Evolutionary conservation across 2,329 filamentous ascomycete species (phyloP), one percentile per base, ranked within the genome.

Genomic region (Endoconidiophora laricicola): DNA sequence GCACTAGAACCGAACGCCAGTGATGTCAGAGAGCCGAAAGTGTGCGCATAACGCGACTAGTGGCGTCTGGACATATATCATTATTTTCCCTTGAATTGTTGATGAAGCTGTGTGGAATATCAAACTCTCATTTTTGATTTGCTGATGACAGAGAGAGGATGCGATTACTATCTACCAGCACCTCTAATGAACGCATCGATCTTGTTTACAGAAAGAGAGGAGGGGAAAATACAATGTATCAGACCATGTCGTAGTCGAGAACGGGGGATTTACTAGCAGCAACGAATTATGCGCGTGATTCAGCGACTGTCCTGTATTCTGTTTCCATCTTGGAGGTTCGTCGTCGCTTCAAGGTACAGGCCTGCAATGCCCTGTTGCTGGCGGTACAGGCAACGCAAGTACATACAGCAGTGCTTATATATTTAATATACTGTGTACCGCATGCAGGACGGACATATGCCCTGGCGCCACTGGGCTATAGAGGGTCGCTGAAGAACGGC

Each of bases 311-410:
- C 29, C 29, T 37, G 29, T 36, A 10, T 18, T 37, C 7, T 10
- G n/a, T 26, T 38, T 14, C 14, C 18, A 23, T 36, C 3, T n/a
- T 14, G n/a, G 44, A 46, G 12, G 23, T 29, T 33, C 20, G 55
- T 60, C 58, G 55, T 43, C 53, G 26, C 44, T 48, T 52, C 46
- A 50, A 50, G 36, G 49, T 50, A 44, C 43, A 50, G 26, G 38
- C 49, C 44, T 23, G 41, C 20, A 20, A 36, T 29, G 44, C 37
- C 42, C 38, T 38, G 39, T 50, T 39, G 44, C 33, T 12, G 44
- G 6, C 26, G 18, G 18, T 50, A 50, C 44, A 36, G 46, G 12
- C 29, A 9, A 6, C 9, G 9, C 16, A 46, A 22, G 44, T 50
- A 50, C 43, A 16, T 0, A n/a, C 2, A 9, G 42, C 49, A 46